Percentiles rank a stretch among this genome's conserved stretches.
phyloP scores from a whole-genome alignment of 345 rosid species.

The Euphorbia pulcherrima region DNA sequence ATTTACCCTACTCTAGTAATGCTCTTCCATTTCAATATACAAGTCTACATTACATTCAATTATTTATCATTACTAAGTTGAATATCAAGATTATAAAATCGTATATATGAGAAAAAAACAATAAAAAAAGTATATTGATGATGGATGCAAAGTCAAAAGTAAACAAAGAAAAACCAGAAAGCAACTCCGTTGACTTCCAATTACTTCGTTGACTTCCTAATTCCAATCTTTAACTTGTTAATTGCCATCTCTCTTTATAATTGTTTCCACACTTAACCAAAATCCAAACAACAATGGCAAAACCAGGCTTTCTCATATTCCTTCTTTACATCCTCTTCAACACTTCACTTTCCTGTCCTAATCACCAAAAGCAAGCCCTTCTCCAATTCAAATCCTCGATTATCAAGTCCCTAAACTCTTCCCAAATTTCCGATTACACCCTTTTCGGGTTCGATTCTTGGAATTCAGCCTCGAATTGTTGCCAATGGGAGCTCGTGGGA shows the following conservation, averaged over 20 bases:
- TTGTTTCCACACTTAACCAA: too few species aligned
- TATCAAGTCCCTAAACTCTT: conserved; percentile 9
- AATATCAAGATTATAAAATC: too few species aligned
- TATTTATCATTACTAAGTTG: too few species aligned
- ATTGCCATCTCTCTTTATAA: background rate
- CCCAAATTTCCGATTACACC: conserved; percentile 16
- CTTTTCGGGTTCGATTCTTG: conserved; percentile 23
- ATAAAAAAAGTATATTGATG: too few species aligned
- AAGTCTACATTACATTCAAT: too few species aligned
- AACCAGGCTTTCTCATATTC: background rate
- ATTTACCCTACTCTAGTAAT: too few species aligned
- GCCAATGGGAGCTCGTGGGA: conserved; percentile 29
- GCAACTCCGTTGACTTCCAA: too few species aligned
- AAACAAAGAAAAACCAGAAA: too few species aligned
- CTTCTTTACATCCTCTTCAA: conserved; percentile 9
- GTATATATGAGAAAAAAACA: too few species aligned
- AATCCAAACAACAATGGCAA: background rate
- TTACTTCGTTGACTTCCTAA: too few species aligned
- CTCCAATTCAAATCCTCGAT: conserved; percentile 29
- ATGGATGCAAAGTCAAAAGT: too few species aligned
- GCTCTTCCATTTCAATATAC: too few species aligned
- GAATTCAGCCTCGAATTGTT: conserved; percentile 31
- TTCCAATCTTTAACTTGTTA: background rate
- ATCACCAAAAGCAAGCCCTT: conserved; percentile 33
- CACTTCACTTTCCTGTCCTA: conserved; percentile 25